A percentile compares a stretch with the other conserved stretches of the same genome.
Conservation (phyloP, 805 yeast genomes). For the Saturnispora halmiae region DNA sequence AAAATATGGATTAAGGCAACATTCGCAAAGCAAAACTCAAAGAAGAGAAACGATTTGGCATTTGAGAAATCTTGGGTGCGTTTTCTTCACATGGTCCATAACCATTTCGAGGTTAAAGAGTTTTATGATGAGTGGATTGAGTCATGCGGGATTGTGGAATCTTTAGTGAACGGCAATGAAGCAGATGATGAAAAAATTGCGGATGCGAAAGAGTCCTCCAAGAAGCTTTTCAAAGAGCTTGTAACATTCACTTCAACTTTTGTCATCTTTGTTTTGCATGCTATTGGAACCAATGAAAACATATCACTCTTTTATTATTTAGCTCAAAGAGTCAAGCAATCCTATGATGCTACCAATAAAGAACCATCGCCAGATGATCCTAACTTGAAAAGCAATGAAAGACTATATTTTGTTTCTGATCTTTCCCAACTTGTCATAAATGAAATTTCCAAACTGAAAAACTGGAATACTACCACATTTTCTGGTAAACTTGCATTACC, state of each 20-base stretch:
- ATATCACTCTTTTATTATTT: conserved; percentile 65
- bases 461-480: conserved; percentile 71
- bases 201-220: conserved; percentile 24
- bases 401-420: conserved; percentile 63
- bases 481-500: conserved; percentile 71
- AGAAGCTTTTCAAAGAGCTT: conserved; percentile 18
- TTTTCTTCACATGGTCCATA: conserved; percentile 61
- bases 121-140: conserved; percentile 23
- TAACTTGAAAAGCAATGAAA: conserved; percentile 17
- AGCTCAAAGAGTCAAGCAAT: conserved; percentile 72
- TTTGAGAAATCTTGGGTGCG: conserved; percentile 64
- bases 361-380: conserved; percentile 22
- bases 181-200: conserved; percentile 6
- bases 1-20: conserved; percentile 67
- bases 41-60: conserved; percentile 32
- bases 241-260: conserved; percentile 49
- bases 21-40: conserved; percentile 29
- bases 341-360: conserved; percentile 45
- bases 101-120: conserved; percentile 56
- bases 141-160: conserved; percentile 3
- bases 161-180: conserved; percentile 10
- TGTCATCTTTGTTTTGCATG: conserved; percentile 48
- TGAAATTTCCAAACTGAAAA: conserved; percentile 44
- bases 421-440: conserved; percentile 58
- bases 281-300: conserved; percentile 56